phyloP scores from a whole-genome alignment of 1,139 yeast species.

The Insectozyma bohioensis region DNA sequence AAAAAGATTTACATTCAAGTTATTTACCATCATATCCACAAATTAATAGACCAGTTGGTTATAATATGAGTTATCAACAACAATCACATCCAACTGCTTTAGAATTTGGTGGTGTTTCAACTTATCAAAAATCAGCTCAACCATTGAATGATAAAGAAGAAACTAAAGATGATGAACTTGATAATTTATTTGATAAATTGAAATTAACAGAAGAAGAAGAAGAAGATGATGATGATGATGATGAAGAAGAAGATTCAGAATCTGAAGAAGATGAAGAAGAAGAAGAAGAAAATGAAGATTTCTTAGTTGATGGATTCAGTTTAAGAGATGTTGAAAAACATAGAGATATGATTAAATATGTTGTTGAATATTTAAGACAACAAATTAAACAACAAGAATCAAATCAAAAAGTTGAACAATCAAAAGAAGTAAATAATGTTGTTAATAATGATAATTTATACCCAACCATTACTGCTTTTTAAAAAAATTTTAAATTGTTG shows the following conservation, averaged over 20 bases:
- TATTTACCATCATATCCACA: constrained; percentile 32
- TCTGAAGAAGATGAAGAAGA: constrained; percentile 17
- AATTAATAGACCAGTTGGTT: constrained; percentile 28
- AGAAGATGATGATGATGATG: constrained; percentile 5
- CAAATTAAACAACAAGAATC: constrained; percentile 15
- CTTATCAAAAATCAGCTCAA: constrained; percentile 38
- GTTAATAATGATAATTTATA: constrained; percentile 27
- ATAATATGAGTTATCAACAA: constrained; percentile 8
- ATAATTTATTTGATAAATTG: constrained; percentile 16
- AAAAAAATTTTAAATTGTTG: too few species aligned
- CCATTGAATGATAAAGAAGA: constrained; percentile 13
- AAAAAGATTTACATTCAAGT: constrained; percentile 16
- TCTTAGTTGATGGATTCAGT: constrained; percentile 18
- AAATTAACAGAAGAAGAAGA: constrained; percentile 9
- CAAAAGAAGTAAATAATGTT: constrained; percentile 2
- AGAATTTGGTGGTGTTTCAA: constrained; percentile 44
- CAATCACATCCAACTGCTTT: constrained; percentile 23
- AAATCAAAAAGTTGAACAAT: constrained; percentile 6
- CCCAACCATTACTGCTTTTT: constrained; percentile 47
- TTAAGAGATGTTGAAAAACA: constrained; percentile 35
- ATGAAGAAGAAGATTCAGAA: constrained; percentile 13
- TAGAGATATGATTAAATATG: constrained; percentile 35
- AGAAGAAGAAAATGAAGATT: constrained; percentile 8
- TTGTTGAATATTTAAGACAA: constrained; percentile 26
- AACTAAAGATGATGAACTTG: constrained; percentile 12